A percentile compares a stretch with the other conserved stretches of the same genome.
These are phyloP conservation scores for Exophiala sp. DNA, from an alignment of 2,329 filamentous ascomycete species.

Conservation along the genomic window DNA sequence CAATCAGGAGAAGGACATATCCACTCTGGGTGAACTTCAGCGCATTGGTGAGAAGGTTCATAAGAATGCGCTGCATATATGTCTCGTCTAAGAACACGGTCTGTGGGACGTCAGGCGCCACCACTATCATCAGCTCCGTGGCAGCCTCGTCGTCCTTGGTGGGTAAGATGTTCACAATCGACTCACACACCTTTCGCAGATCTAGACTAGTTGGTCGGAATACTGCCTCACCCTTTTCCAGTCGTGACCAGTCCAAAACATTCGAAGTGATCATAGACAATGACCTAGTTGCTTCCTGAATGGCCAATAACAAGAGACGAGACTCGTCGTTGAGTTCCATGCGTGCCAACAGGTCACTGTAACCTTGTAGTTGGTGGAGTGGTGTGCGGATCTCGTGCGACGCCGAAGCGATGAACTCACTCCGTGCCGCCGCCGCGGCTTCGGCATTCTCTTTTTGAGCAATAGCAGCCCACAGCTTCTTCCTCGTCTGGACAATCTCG, in stretches of 20 bases:
- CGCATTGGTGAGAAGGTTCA: conserved; percentile 37
- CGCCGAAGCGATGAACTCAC: conserved; percentile 36
- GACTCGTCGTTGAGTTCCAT: conserved; percentile 33
- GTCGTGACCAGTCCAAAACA: conserved; percentile 37
- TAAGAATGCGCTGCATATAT: conserved; percentile 45
- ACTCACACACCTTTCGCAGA: conserved; percentile 34
- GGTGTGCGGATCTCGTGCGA: conserved; percentile 38
- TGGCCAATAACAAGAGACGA: conserved; percentile 32
- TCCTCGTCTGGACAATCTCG: conserved; percentile 33
- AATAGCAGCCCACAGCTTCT: conserved; percentile 34
- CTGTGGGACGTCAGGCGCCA: conserved; percentile 32
- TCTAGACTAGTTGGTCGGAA: conserved; percentile 34
- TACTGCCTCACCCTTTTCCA: conserved; percentile 34
- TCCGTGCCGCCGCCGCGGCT: conserved; percentile 32
- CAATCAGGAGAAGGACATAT: conserved; percentile 55
- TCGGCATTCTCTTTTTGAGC: conserved; percentile 36
- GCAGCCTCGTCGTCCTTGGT: conserved; percentile 34
- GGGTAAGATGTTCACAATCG: conserved; percentile 33
- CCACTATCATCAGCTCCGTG: conserved; percentile 34
- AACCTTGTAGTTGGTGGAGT: conserved; percentile 37
- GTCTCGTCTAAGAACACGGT: conserved; percentile 36
- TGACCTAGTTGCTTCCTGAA: conserved; percentile 36
- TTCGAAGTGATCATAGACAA: conserved; percentile 38
- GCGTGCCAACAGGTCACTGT: conserved; percentile 34
- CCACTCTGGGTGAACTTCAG: conserved; percentile 49